Evolutionary conservation across 306 rosid species (phyloP).

Genomic region (Quercus mongolica): DNA sequence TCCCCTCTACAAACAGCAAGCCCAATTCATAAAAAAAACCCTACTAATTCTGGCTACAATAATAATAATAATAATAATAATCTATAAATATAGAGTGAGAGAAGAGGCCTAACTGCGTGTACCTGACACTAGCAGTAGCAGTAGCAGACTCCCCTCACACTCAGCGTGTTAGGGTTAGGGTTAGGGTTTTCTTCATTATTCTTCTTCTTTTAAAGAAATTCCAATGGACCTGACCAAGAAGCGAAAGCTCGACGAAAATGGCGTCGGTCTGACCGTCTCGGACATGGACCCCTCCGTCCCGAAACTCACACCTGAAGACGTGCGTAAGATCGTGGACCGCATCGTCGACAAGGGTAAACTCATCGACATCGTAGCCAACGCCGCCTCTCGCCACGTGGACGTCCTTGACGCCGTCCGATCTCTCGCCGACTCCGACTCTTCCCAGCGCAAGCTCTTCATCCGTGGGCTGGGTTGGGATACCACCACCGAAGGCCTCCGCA

Average conservation of each 20-base stretch:
- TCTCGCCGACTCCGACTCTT: constrained; percentile 60
- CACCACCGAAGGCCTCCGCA: constrained; percentile 82
- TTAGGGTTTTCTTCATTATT: constrained; percentile 42
- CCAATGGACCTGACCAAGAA: constrained; percentile 78
- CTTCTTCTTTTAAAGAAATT: not conserved
- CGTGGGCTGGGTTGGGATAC: constrained; percentile 99
- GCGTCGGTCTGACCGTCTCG: constrained; percentile 19
- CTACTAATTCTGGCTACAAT: no score
- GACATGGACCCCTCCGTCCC: constrained; percentile 14
- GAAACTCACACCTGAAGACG: constrained; percentile 56
- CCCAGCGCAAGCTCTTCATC: constrained; percentile 92
- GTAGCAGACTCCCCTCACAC: not conserved
- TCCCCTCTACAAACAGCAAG: no score
- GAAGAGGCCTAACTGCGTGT: not conserved
- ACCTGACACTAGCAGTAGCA: not conserved
- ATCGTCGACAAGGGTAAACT: constrained; percentile 73
- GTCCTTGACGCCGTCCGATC: constrained; percentile 75
- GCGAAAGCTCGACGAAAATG: constrained; percentile 88
- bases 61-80: no score
- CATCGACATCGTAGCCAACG: constrained; percentile 65
- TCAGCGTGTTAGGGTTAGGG: constrained; percentile 43
- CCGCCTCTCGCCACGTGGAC: constrained; percentile 65
- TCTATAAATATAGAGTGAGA: no score
- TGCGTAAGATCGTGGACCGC: constrained; percentile 78
- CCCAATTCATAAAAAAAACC: no score